Base-by-base conservation (phyloP, 768 basidiomycete species). In the Fomitopsis pulvina region DNA sequence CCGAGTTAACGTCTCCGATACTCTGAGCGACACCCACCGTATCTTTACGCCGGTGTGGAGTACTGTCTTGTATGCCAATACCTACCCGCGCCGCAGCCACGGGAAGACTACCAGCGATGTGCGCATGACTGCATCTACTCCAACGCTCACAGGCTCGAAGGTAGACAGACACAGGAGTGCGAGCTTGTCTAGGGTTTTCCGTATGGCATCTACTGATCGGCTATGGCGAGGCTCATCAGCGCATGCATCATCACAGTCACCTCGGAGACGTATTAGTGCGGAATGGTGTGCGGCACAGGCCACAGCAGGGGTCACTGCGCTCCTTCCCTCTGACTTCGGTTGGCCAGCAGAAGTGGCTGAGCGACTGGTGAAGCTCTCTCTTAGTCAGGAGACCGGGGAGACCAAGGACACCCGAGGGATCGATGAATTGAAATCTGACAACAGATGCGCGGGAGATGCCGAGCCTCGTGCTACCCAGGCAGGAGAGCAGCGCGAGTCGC, bases 331-430 rank as follows among this genome's bases (percentile, higher is more conserved):
- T 37, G 69, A 69, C 29, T 70, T 66, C 25, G 71, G 70, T 48
- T 83, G 81, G 82, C 77, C 79, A 48, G 77, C 78, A 3, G 71
- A 76, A 48, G 77, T 82, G 18, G 77, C 80, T 38, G 74, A 72
- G 51, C 76, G 79, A 55, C 76, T 83, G 48, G 57, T 83, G 32
- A 66, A 71, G 30, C 61, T 81, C 24, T 74, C 79, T 27, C 58
- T 82, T 52, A 66, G 66, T 46, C 66, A 60, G 30, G 40, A 39
- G 14, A 29, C 24, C 18, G 25, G 45, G 28, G 29, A 41, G 12
- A 26, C 21, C 26, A 28, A 40, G 10, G 40, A 28, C 11, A 26
- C 48, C 41, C 18, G 32, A 6, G 26, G 29, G 2, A 28, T 29
- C 24, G 27, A 18, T 12, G 14, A 18, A 5, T 18, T 37, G 8